phyloP scores from a whole-genome alignment of 768 basidiomycete species.

The Leucosporidium scottii region DNA sequence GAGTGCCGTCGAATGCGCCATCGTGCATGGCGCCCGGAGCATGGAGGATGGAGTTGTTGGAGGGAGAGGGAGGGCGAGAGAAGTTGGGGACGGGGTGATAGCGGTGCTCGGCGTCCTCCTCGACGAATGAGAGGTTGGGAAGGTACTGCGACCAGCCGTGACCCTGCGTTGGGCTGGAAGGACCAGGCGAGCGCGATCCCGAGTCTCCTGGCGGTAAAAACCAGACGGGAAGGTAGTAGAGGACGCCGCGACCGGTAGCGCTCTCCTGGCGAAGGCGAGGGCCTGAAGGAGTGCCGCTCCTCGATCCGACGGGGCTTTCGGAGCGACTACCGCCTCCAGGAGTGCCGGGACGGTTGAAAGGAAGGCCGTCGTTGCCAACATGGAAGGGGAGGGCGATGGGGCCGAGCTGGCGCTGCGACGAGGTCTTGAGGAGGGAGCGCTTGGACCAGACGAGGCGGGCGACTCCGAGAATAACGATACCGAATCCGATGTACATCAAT shows the following conservation, averaged over 20 bases:
- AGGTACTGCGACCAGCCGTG: constrained; percentile 28
- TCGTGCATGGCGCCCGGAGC: constrained; percentile 28
- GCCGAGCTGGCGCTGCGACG: constrained; percentile 8
- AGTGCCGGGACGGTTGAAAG: constrained; percentile 20
- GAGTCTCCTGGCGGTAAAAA: constrained; percentile 14
- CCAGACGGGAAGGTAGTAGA: constrained; percentile 34
- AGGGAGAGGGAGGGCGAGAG: constrained; percentile 29
- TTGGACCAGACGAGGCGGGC: constrained; percentile 44
- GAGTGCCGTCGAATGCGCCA: constrained; percentile 30
- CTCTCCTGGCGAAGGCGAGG: not conserved
- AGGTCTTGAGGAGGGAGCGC: constrained; percentile 16
- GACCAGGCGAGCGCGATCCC: not conserved
- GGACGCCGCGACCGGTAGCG: constrained; percentile 4
- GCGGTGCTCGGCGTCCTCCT: constrained; percentile 5
- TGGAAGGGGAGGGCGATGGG: constrained; percentile 30
- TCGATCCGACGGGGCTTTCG: constrained; percentile 5
- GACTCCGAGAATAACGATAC: constrained; percentile 63
- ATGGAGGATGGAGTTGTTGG: constrained; percentile 32
- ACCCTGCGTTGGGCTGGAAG: not conserved
- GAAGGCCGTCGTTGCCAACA: constrained; percentile 4
- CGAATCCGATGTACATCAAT: constrained; percentile 75
- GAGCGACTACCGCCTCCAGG: constrained; percentile 17
- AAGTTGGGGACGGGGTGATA: constrained; percentile 29
- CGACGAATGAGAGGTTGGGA: constrained; percentile 21
- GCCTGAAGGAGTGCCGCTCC: not conserved